Base-by-base conservation (phyloP, 2,329 filamentous ascomycete genomes). In the Boeremia exigua region DNA sequence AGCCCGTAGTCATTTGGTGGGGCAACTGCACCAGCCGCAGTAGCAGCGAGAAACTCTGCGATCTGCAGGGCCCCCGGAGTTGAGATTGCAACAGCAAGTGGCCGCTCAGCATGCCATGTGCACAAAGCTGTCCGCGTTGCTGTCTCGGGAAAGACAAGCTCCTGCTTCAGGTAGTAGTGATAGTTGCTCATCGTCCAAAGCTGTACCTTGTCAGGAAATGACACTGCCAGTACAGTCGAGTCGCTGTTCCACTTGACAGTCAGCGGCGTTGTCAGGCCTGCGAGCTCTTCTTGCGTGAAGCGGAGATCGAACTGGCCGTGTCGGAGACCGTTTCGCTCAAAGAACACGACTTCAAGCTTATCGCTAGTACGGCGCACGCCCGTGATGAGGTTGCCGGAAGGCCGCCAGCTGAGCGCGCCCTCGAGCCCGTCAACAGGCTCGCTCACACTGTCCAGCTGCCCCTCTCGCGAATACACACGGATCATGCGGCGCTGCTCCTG, bases 141-240 rank as follows among this genome's bases (percentile, higher is more conserved):
- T 46, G 47, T 33, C 28, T 69, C 67, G 4, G 70, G 69, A 27
- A 72, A 70, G 2, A 48, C 45, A 6, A 97, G 81, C 71, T 97
- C 92, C 73, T 96, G 92, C 78, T 99, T 99, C 14, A 99, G 81
- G 74, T 98, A 98, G 85, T 95, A 99, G 72, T 98, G 91, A 66
- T 99, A 99, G 74, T 99, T 99, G 17, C 92, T 90, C 83, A 89
- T 96, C 0, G 92, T 96, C 95, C 95, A 99, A 1, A 99, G 80
- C 71, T 99, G 95, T n/a, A 95, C 79, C 52, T 86, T 84, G 61
- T 92, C 85, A 29, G 81, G 80, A 64, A 93, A 86, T 1, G 85
- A 81, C n/a, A 97, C 88, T 6, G 94, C 92, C 40, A 99, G 82
- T 0, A 96, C 91, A 1, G 88, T 94, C 0, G 95, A 99, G 72